phyloP scores from a whole-genome alignment of 1,284 basidiomycete species.

The Melampsora abietis-canadensis region DNA sequence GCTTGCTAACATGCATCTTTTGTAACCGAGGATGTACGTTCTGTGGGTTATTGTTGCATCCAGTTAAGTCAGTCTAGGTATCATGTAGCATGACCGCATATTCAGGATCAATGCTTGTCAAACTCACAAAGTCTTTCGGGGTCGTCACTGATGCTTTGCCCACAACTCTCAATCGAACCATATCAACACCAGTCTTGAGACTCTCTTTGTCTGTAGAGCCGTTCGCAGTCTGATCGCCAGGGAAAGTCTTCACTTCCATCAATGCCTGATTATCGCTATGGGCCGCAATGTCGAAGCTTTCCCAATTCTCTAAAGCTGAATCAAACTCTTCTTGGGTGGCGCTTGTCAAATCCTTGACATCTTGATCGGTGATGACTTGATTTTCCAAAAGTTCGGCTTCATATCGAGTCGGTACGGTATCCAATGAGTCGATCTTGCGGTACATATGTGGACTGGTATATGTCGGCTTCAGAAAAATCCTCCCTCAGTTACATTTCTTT shows the following conservation, averaged over 20 bases:
- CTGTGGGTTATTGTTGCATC: conserved; percentile 57
- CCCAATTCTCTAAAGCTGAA: conserved; percentile 14
- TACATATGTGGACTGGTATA: conserved; percentile 62
- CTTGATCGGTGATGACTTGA: conserved; percentile 15
- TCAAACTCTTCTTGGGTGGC: conserved; percentile 26
- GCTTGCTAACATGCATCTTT: conserved; percentile 70
- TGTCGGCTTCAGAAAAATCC: conserved; percentile 15
- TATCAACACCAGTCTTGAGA: conserved; percentile 68
- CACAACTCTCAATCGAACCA: conserved; percentile 60
- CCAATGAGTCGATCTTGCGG: conserved; percentile 70
- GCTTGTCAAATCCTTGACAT: conserved; percentile 11
- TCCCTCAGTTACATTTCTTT: not conserved
- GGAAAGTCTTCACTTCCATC: conserved; percentile 9
- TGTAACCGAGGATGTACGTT: conserved; percentile 70
- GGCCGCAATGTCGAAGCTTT: not conserved
- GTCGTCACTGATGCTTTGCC: conserved; percentile 68
- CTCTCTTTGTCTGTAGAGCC: not conserved
- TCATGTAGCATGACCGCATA: not conserved
- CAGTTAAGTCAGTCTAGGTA: too few species aligned
- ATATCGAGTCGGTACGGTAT: conserved; percentile 74
- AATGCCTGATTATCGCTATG: not conserved
- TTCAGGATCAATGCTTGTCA: not conserved
- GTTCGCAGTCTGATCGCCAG: not conserved
- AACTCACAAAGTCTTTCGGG: conserved; percentile 70
- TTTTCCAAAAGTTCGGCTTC: conserved; percentile 67